phyloP scores from a whole-genome alignment of 106 monocot species.

The Dendrobium chrysotoxum region DNA sequence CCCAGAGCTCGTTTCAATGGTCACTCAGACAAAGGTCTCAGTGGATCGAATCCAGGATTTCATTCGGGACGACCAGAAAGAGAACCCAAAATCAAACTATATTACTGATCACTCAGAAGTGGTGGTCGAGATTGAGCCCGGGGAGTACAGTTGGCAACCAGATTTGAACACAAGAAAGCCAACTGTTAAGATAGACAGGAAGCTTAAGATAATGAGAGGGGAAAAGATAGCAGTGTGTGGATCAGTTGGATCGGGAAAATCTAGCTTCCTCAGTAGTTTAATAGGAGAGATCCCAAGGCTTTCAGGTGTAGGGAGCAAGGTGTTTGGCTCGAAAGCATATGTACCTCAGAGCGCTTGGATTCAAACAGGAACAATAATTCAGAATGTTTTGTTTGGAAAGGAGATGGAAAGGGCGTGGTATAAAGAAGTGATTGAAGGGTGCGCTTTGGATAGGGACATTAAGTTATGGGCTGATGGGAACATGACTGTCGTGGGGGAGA shows the following conservation, averaged over 20 bases:
- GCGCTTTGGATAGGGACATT: conserved; percentile 69
- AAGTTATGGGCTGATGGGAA: conserved; percentile 50
- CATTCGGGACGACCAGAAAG: conserved; percentile 31
- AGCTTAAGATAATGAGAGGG: conserved; percentile 46
- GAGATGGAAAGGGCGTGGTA: conserved; percentile 44
- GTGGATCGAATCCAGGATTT: conserved; percentile 59
- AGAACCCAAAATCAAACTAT: neutral
- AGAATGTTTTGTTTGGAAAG: conserved; percentile 83
- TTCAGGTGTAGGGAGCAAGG: conserved; percentile 22
- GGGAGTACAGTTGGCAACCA: conserved; percentile 56
- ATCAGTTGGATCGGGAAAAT: conserved; percentile 71
- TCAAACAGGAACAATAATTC: conserved; percentile 60
- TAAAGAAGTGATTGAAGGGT: conserved; percentile 51
- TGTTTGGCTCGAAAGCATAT: conserved; percentile 62
- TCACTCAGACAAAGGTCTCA: conserved; percentile 80
- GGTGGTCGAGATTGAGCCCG: conserved; percentile 57
- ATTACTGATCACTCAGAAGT: conserved; percentile 5
- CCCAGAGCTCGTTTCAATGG: conserved; percentile 69
- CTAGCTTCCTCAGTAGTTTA: conserved; percentile 62
- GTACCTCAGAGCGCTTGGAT: conserved; percentile 84
- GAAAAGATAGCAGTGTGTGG: conserved; percentile 75
- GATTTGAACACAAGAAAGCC: conserved; percentile 23
- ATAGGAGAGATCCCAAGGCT: conserved; percentile 64
- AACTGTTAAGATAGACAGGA: conserved; percentile 35
- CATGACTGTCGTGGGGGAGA: conserved; percentile 61